A percentile compares a stretch with the other conserved stretches of the same genome.
Conservation (phyloP, 176 grass and related monocot genomes). For the Oropetium thomaeum region DNA sequence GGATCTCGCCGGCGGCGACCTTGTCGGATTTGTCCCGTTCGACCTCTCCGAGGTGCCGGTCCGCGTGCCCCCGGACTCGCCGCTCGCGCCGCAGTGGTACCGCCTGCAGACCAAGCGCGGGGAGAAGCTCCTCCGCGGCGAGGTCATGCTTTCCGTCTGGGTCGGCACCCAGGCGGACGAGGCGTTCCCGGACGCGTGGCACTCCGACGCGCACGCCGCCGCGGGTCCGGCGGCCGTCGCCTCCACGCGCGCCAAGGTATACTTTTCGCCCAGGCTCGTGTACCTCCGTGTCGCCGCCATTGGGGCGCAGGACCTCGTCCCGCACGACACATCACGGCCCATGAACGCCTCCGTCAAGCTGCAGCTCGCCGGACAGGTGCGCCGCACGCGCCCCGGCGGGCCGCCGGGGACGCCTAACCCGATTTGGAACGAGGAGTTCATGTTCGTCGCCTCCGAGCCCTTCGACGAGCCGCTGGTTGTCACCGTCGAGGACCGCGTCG, state of each 20-base stretch:
- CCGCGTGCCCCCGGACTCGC: constrained; percentile 87
- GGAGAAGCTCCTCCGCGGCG: constrained; percentile 62
- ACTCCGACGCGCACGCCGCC: constrained; percentile 67
- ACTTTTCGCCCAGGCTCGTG: constrained; percentile 88
- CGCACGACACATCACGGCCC: constrained; percentile 57
- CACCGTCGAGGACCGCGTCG: constrained; percentile 85
- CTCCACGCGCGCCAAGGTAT: constrained; percentile 85
- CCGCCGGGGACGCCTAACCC: constrained; percentile 61
- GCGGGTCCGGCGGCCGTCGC: constrained; percentile 29
- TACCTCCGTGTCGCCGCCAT: constrained; percentile 69
- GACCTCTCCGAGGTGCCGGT: constrained; percentile 72
- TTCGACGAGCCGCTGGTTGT: constrained; percentile 74
- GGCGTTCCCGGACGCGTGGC: constrained; percentile 87
- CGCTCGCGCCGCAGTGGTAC: constrained; percentile 95
- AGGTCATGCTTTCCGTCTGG: constrained; percentile 97
- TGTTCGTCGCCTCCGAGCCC: constrained; percentile 88
- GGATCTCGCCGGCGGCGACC: constrained; percentile 68
- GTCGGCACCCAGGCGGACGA: constrained; percentile 97
- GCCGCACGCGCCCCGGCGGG: constrained; percentile 52
- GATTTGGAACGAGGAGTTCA: constrained; percentile 85
- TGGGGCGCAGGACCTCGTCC: constrained; percentile 79
- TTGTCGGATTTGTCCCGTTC: constrained; percentile 69
- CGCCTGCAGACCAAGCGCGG: constrained; percentile 55
- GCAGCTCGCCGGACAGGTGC: constrained; percentile 63
- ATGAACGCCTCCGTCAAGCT: constrained; percentile 56